Conservation (phyloP, 768 basidiomycete species). For the Boletellus ananas region DNA sequence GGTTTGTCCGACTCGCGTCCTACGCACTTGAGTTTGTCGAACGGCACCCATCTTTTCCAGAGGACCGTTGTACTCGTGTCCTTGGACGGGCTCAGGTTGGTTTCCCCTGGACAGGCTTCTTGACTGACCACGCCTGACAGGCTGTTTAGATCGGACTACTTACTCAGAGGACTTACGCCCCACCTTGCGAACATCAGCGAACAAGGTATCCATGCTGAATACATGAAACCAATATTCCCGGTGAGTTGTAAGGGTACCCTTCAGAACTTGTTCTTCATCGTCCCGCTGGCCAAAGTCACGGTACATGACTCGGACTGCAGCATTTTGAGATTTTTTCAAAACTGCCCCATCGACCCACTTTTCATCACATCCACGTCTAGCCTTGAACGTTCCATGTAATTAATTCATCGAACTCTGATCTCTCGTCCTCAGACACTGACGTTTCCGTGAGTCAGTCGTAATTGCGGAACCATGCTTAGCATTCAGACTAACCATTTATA, state of each 20-base stretch:
- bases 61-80: slow-evolving; percentile 81
- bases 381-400: not conserved
- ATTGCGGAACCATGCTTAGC: not conserved
- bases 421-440: slow-evolving; percentile 60
- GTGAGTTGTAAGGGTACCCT: slow-evolving; percentile 39
- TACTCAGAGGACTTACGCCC: slow-evolving; percentile 76
- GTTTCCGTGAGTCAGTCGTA: slow-evolving; percentile 62
- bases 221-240: slow-evolving; percentile 78
- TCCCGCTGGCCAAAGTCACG: not conserved
- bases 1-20: not conserved
- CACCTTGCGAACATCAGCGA: slow-evolving; percentile 72
- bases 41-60: slow-evolving; percentile 77
- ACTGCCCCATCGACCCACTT: not conserved
- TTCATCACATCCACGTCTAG: not conserved
- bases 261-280: not conserved
- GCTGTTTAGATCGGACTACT: slow-evolving; percentile 62
- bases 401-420: slow-evolving; percentile 2
- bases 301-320: too few relatives aligned
- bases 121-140: not conserved
- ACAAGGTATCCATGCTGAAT: slow-evolving; percentile 75
- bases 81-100: slow-evolving; percentile 62
- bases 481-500: not conserved
- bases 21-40: slow-evolving; percentile 39
- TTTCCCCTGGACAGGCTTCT: not conserved
- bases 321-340: not conserved